These are phyloP conservation scores for Wickerhamomyces queroliae DNA, from an alignment of 805 yeast genomes.

Conservation along the genomic window DNA sequence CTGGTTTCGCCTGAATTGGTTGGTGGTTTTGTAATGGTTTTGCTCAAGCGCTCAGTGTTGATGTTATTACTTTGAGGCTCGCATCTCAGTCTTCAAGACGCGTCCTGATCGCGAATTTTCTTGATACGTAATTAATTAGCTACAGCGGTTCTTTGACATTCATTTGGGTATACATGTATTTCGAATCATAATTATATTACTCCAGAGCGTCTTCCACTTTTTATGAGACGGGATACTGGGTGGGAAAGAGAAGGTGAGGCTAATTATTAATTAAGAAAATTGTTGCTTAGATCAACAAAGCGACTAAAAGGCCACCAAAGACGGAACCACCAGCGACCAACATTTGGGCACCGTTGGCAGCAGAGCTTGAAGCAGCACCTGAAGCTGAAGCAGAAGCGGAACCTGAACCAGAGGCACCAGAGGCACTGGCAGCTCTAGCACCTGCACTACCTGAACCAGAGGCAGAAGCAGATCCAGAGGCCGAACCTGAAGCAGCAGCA, in stretches of 20 bases:
- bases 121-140: too few species aligned
- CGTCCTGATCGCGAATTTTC: too few species aligned
- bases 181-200: too few species aligned
- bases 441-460: constrained; percentile 7
- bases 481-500: constrained; percentile 4
- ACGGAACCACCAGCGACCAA: constrained; percentile 11
- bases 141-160: too few species aligned
- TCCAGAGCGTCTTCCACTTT: not conserved
- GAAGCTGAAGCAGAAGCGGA: constrained; percentile 7
- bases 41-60: not conserved
- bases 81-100: too few species aligned
- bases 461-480: constrained; percentile 3
- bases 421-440: constrained; percentile 7
- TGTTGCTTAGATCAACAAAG: not conserved
- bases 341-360: constrained; percentile 2
- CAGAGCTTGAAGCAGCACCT: constrained; percentile 5
- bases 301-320: constrained; percentile 7
- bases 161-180: too few species aligned
- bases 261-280: not conserved
- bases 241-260: too few species aligned
- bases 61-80: too few species aligned
- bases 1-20: not conserved
- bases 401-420: constrained; percentile 7
- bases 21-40: not conserved
- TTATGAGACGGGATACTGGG: too few species aligned